Base-by-base conservation (phyloP, 2,329 filamentous ascomycete genomes). In the Colletotrichum plurivorum region DNA sequence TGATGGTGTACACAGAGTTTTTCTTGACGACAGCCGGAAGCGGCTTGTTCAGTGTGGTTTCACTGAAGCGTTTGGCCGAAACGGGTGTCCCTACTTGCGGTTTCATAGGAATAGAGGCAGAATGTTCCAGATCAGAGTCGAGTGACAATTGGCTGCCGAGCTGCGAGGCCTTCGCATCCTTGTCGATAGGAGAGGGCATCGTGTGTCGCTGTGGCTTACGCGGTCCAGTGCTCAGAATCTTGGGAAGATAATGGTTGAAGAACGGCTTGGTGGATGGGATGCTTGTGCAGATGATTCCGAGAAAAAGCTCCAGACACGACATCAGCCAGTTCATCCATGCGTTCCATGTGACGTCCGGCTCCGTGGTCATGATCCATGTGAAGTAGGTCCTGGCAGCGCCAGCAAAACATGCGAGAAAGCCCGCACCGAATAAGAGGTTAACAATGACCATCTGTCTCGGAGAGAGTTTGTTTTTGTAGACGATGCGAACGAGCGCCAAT, bases 381-480 rank as follows among this genome's bases (percentile, higher is more conserved):
- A 78, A 80, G 69, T 80, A 80, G 2, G 78, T 83, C 16, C 82
- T 76, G 7, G 76, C 75, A 5, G 78, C 75, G 2, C 82, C 82
- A 6, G 79, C 78, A 31, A 77, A 75, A 56, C 78, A 81, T 70
- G 85, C 84, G 12, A 87, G 62, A n/a, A 84, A 79, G 20, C 87
- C 87, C 16, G 86, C 76, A 10, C 81, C 83, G 63, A 89, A 87
- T 10, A 88, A 82, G 6, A 82, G 72, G 1, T 80, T 78, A 5
- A 89, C 76, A 3, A 83, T 80, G 16, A 82, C 67, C 43, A 82
- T 83, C 67, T 89, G 86, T 52, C 80, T 83, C 12, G 73, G 71
- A 1, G 85, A 83, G 45, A 89, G 77, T 57, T 84, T 80, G 71
- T 82, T 77, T 56, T 55, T 67, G 22, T 70, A 68, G 20, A 68